phyloP scores from a whole-genome alignment of 352 stramenopile species.

The Phytophthora meadii region DNA sequence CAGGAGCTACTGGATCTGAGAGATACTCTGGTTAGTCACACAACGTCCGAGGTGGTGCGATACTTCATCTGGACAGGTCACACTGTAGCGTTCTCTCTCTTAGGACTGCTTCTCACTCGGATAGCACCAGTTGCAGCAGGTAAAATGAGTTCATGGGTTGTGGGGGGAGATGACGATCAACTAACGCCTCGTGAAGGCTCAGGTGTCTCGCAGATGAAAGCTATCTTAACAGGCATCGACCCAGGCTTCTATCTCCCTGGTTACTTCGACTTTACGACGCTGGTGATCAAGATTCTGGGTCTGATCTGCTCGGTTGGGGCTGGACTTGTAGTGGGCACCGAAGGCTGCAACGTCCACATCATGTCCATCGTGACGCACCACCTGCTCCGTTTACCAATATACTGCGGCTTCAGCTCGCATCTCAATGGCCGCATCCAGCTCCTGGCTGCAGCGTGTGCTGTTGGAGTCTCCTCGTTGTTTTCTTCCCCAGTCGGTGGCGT shows the following conservation, averaged over 20 bases:
- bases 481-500: background rate
- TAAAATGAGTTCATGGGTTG: background rate
- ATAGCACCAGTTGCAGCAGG: constrained; percentile 65
- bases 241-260: background rate
- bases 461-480: background rate
- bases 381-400: background rate
- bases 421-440: background rate
- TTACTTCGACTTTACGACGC: background rate
- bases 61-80: constrained; percentile 68
- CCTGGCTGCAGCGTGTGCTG: background rate
- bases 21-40: constrained; percentile 42
- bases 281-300: background rate
- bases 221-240: background rate
- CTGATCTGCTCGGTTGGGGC: background rate
- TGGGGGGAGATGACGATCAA: background rate
- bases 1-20: constrained; percentile 47
- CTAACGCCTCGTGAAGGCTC: constrained; percentile 21
- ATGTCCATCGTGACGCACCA: background rate
- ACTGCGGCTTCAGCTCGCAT: background rate
- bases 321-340: background rate
- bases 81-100: constrained; percentile 64
- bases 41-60: constrained; percentile 35
- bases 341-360: background rate
- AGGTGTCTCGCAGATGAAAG: background rate
- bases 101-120: constrained; percentile 64